Conservation (phyloP, 352 stramenopile species). For the Globisporangium iwayamae region DNA sequence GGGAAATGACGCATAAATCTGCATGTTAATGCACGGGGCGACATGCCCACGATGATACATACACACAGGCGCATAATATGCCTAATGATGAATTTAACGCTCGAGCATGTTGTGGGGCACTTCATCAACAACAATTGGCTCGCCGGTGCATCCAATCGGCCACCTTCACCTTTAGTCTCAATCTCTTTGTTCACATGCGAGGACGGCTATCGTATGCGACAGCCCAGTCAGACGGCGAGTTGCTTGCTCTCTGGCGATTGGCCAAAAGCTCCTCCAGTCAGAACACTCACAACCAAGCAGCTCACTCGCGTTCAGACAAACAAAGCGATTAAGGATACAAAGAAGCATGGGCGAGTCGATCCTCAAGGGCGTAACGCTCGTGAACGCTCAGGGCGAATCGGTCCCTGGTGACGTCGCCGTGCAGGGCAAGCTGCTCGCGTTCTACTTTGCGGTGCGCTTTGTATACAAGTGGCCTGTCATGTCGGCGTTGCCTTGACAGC, state of each 20-base stretch:
- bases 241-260: slow-evolving; percentile 3
- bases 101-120: not conserved
- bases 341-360: slow-evolving; percentile 23
- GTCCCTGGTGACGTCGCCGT: slow-evolving; percentile 42
- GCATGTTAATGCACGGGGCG: not conserved
- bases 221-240: slow-evolving; percentile 1
- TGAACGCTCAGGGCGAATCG: slow-evolving; percentile 51
- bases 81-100: not conserved
- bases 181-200: not conserved
- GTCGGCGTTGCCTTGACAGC: not conserved
- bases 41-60: not conserved
- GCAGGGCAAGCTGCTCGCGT: slow-evolving; percentile 49
- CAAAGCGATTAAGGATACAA: not conserved
- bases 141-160: not conserved
- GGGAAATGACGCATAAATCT: too few species aligned
- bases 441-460: slow-evolving; percentile 69
- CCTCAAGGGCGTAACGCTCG: slow-evolving; percentile 51
- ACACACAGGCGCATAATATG: not conserved
- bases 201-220: not conserved
- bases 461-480: too few species aligned
- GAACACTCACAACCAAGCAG: not conserved
- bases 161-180: not conserved
- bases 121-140: not conserved
- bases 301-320: not conserved
- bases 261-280: not conserved